Base-by-base conservation (phyloP, 1,284 basidiomycete genomes). In the Leccinum griseonigrum region DNA sequence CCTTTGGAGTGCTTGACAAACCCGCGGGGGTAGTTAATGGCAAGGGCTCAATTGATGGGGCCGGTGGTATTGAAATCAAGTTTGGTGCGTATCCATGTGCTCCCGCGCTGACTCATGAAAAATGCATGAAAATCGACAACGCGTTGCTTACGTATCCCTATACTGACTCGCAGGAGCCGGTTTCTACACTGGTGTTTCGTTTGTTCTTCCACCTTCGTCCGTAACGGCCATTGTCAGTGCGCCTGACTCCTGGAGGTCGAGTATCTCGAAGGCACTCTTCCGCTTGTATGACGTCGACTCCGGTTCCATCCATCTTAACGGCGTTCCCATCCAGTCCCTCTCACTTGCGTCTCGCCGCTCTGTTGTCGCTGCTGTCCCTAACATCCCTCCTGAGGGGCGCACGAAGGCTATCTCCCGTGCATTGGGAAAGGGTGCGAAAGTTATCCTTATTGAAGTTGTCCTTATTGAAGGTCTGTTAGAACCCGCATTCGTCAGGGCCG, bases 241-340 rank as follows among this genome's bases (percentile, higher is more conserved):
- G 71, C 89, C 90, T 16, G 91, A 91, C 4, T 80, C 89, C 13
- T 90, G 92, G 43, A 95, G 94, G 74, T 91, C 88, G 7, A 94
- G 94, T 0, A 85, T 95, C 59, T 76, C 95, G 60, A 87, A 92
- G 16, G 81, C 95, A 53, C 80, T 97, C 14, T 97, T 93, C 74
- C 84, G 94, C 54, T 95, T 97, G 78, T 96, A 97, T 74, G 95
- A 97, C 70, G 81, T 94, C 18, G 81, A 83, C 59, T 91, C 91
- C 34, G 81, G 88, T 64, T 80, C 86, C 34, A 91, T 92, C 66
- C 74, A 85, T 57, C 88, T 96, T 64, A 93, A 97, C 69, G 92
- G 91, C 1, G 83, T 90, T 69, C 92, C 97, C 69, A 90, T 97
- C 60, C 32, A 32, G 32, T 87, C 94, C 66, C 84, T 97, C 11